Evolutionary conservation across 345 rosid genomes (phyloP).

Genomic region (Populus davidiana): DNA sequence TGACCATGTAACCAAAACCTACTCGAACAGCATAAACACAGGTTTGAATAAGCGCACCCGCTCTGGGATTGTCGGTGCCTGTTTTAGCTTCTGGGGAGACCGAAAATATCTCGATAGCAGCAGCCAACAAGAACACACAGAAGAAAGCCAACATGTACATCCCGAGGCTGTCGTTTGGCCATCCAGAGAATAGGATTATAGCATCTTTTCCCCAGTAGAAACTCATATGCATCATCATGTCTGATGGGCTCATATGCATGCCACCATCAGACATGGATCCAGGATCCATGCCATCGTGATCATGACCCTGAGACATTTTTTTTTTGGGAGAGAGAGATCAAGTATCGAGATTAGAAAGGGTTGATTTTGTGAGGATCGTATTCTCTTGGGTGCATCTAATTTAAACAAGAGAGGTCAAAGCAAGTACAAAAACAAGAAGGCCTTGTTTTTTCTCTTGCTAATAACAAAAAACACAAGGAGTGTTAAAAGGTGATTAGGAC

Average conservation of each 20-base stretch:
- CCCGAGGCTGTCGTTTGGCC: conserved; percentile 36
- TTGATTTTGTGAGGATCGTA: background rate
- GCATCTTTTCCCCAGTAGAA: conserved; percentile 46
- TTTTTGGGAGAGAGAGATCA: background rate
- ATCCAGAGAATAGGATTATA: conserved; percentile 35
- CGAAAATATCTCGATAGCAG: conserved; percentile 8
- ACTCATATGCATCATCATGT: conserved; percentile 36
- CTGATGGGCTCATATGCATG: conserved; percentile 20
- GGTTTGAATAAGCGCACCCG: conserved; percentile 10
- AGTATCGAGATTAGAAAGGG: background rate
- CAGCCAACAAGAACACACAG: conserved; percentile 10
- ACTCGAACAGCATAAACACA: conserved; percentile 24
- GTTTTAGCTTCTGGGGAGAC: background rate
- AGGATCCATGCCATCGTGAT: conserved; percentile 2
- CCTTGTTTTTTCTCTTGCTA: too few relatives aligned
- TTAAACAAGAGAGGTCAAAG: conserved; percentile 7
- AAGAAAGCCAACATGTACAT: conserved; percentile 27
- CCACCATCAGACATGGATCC: conserved; percentile 6
- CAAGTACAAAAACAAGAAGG: background rate
- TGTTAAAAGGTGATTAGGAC: too few relatives aligned
- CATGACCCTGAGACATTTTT: background rate
- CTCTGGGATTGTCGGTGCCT: background rate
- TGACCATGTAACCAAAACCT: conserved; percentile 43
- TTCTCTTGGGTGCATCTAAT: background rate
- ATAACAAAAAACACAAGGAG: too few relatives aligned